Evolutionary conservation across 441 rosid genomes (phyloP).

Genomic region (Mallotus repandus): DNA sequence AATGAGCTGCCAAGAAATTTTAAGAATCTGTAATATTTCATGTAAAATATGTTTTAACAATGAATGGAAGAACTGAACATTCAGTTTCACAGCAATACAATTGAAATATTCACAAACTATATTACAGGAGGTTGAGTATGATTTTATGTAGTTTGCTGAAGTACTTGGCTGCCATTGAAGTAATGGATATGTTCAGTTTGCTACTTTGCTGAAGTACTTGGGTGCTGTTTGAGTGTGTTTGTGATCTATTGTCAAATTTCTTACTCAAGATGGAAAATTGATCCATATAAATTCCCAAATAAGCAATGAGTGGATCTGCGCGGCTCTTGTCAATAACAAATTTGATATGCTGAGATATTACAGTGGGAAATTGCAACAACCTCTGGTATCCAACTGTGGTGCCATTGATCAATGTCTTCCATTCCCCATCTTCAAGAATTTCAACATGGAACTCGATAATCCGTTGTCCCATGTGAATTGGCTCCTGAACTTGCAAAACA

Average conservation of each 20-base stretch:
- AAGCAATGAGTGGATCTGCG: constrained; percentile 70
- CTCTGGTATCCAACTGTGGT: constrained; percentile 78
- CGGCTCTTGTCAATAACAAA: constrained; percentile 61
- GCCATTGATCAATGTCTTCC: constrained; percentile 56
- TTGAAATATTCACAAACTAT: constrained; percentile 9
- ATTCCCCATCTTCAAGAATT: constrained; percentile 34
- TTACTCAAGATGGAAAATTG: constrained; percentile 31
- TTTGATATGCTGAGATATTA: constrained; percentile 47
- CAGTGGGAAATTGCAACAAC: constrained; percentile 54
- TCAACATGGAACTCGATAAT: constrained; percentile 56
- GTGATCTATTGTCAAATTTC: constrained; percentile 17
- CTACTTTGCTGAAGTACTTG: constrained; percentile 13
- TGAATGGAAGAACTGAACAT: not conserved
- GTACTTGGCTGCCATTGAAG: constrained; percentile 21
- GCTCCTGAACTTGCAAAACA: constrained; percentile 70
- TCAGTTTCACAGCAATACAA: not conserved
- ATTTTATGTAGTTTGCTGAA: constrained; percentile 12
- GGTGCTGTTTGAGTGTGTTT: constrained; percentile 20
- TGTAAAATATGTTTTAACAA: not conserved
- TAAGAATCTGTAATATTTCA: not conserved
- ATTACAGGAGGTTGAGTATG: constrained; percentile 22
- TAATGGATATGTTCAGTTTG: not conserved
- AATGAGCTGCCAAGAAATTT: not conserved
- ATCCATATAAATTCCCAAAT: constrained; percentile 64
- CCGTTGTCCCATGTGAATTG: constrained; percentile 90